Evolutionary conservation across 129 eudicot genomes (phyloP), one percentile per base, ranked within the genome.

Genomic region (Flaveria robusta): DNA sequence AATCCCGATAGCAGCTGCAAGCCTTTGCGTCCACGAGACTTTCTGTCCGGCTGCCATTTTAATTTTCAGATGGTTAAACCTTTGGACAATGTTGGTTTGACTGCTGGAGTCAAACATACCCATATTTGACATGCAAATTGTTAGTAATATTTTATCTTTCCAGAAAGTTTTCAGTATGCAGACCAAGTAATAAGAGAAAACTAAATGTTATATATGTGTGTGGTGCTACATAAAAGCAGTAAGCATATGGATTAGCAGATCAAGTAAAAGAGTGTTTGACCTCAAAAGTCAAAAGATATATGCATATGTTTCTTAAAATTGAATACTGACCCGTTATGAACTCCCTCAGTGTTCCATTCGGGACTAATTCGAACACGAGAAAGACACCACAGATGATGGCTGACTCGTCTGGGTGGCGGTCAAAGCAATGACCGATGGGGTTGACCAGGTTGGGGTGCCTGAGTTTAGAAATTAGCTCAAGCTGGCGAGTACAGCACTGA

Each of bases 341-440:
- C 24, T 64, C 78, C 72, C 93, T 70, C 49, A 90, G 85, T 18
- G 86, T 86, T 42, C 89, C 91, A 50, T 82, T 84, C 31, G 91
- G 87, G 73, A 88, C 83, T 55, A 73, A 88, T 64, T 90, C 93
- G 10, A 82, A 86, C 23, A 90, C 81, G 12, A 90, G 78, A 76
- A 78, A 67, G 68, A 82, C 50, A 7, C 75, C 75, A 55, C 63
- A 68, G 83, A 74, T 78, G 65, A 82, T 73, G 59, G 67, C 76
- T 42, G 89, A 77, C 66, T 86, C 91, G 49, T 90, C 88, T 60
- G 64, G 80, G 23, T 68, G 71, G 77, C 85, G 85, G 66, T 90
- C 91, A 46, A 90, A 84, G 77, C 93, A 84, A 66, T 90, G 96
- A 74, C 96, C 96, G 4, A 90, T 74, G 16, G 87, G 83, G 79